A percentile compares a stretch with the other conserved stretches of the same genome.
Conservation (phyloP, 2,329 filamentous ascomycete genomes). For the Ramularia endophylla region DNA sequence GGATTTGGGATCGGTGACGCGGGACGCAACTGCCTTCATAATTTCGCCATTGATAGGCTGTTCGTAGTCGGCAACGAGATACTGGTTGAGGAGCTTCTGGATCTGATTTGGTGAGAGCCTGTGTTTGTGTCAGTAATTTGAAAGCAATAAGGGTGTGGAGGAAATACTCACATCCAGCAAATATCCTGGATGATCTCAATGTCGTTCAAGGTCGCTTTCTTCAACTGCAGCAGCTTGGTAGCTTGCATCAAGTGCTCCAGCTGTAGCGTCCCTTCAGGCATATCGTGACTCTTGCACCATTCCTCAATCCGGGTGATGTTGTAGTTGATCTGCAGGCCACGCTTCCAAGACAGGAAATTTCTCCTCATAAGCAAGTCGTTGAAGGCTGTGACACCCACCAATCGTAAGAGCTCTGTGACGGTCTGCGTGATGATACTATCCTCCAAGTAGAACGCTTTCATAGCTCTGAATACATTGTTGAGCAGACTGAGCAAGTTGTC, state of each 20-base stretch:
- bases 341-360: conserved; percentile 99
- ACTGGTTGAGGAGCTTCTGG: conserved; percentile 97
- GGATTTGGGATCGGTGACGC: conserved; percentile 90
- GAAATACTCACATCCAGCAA: conserved; percentile 92
- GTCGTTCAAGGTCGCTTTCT: conserved; percentile 98
- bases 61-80: conserved; percentile 97
- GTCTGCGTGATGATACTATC: conserved; percentile 95
- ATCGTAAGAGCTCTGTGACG: conserved; percentile 82
- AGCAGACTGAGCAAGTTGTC: conserved; percentile 92
- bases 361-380: conserved; percentile 96
- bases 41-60: conserved; percentile 99
- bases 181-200: conserved; percentile 99
- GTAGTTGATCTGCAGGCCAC: conserved; percentile 98
- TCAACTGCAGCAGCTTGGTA: conserved; percentile 94
- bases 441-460: conserved; percentile 98
- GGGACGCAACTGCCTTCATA: conserved; percentile 97
- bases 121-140: conserved; percentile 13
- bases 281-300: conserved; percentile 99
- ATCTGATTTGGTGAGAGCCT: conserved; percentile 98
- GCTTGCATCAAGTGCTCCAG: conserved; percentile 99
- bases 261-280: conserved; percentile 96
- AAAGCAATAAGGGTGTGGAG: neutral
- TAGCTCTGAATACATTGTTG: conserved; percentile 96
- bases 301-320: conserved; percentile 99
- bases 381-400: conserved; percentile 96